Evolutionary conservation across 78 protist species (phyloP), one percentile per base, ranked within the genome.

Genomic region (Dictyostelium intermedium): DNA sequence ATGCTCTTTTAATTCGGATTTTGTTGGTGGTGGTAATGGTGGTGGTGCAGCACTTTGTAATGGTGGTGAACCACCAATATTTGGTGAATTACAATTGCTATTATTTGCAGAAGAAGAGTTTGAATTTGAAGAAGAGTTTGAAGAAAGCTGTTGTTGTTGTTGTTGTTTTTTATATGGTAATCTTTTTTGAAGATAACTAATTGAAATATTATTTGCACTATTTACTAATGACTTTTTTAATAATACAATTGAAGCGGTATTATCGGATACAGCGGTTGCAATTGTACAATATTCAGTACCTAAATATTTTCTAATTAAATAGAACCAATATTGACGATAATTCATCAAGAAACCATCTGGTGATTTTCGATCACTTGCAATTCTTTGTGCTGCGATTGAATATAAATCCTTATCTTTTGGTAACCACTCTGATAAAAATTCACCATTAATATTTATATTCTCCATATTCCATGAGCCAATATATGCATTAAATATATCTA

Each of bases 401-500:
- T 89, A 89, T 0, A 89, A 30, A 30, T 89, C 94, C 27, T 66
- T 78, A 23, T 80, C 82, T 34, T 50, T 78, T 43, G 94, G 94
- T 32, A 89, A 79, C 94, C 94, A 89, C 16, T 89, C 87, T 27
- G 79, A 76, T 1, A 89, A 13, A 20, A 80, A 39, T 3, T 50
- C 76, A 39, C 63, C n/a, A 81, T 70, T 89, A 20, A 89, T 80
- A 5, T 74, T 80, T 20, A 89, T 81, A 80, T 89, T 89, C 27
- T 89, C 94, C 94, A 89, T 89, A 70, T 89, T 89, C 94, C 94
- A 89, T 45, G 94, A 89, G 1, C 94, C 94, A 89, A 89, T 70
- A 50, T 79, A 89, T 37, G 43, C 34, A 69, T 89, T 83, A 63
- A 89, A 80, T 41, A 69, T 70, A 63, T 80, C 94, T 20, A 89